phyloP scores from a whole-genome alignment of 768 basidiomycete species.

The Tricholoma terreum region DNA sequence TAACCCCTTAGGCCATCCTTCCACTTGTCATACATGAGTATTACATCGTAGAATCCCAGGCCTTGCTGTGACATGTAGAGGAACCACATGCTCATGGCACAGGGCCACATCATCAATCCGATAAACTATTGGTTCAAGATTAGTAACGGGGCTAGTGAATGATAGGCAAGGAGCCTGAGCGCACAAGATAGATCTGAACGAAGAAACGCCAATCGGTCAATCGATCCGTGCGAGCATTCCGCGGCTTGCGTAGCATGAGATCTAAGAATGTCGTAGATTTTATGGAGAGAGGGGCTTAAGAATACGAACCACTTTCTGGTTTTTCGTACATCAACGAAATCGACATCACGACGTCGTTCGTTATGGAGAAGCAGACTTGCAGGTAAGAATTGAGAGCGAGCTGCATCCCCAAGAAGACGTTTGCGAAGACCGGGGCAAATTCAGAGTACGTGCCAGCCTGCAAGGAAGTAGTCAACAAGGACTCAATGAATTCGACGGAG shows the following conservation, averaged over 20 bases:
- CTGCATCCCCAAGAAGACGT: too few species aligned
- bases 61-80: not conserved
- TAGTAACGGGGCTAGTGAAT: slow-evolving; percentile 37
- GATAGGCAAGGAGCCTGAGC: not conserved
- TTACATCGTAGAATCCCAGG: not conserved
- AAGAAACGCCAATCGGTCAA: slow-evolving; percentile 53
- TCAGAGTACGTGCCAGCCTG: slow-evolving; percentile 47
- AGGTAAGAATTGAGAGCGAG: too few species aligned
- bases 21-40: too few species aligned
- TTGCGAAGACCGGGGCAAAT: slow-evolving; percentile 56
- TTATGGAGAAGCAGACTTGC: too few species aligned
- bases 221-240: too few species aligned
- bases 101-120: too few species aligned
- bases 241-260: too few species aligned
- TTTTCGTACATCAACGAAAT: too few species aligned
- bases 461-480: not conserved
- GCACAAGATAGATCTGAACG: slow-evolving; percentile 54
- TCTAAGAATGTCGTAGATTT: slow-evolving; percentile 12
- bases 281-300: not conserved
- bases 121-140: slow-evolving; percentile 46
- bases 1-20: not conserved
- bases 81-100: too few species aligned
- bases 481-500: too few species aligned
- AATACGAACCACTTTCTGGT: slow-evolving; percentile 44
- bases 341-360: too few species aligned